phyloP scores from a whole-genome alignment of 1,139 yeast species.

The Sugiyamaella japonica region DNA sequence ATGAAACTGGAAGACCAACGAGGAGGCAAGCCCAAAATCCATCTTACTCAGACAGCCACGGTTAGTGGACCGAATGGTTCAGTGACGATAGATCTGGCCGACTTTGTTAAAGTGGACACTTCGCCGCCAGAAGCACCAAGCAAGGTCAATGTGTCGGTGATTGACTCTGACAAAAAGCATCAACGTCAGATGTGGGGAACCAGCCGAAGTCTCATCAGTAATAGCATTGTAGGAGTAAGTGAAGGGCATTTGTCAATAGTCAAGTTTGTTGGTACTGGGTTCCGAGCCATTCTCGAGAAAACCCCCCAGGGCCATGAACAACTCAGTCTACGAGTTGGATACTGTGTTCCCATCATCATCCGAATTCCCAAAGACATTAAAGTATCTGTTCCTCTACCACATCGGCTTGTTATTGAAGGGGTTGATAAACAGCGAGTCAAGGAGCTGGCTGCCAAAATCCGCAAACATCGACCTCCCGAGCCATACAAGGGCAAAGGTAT shows the following conservation, averaged over 20 bases:
- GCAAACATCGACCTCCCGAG: constrained; percentile 92
- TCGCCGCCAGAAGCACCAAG: constrained; percentile 24
- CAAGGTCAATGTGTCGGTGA: constrained; percentile 55
- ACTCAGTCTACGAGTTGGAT: constrained; percentile 80
- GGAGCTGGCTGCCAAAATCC: constrained; percentile 82
- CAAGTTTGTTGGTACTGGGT: constrained; percentile 95
- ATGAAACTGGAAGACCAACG: constrained; percentile 40
- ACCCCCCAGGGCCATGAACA: constrained; percentile 56
- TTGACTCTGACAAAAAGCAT: constrained; percentile 56
- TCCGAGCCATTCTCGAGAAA: constrained; percentile 73
- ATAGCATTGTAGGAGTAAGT: constrained; percentile 80
- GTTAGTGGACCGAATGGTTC: constrained; percentile 81
- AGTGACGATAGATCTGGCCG: constrained; percentile 65
- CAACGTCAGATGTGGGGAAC: constrained; percentile 98
- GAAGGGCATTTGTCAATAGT: constrained; percentile 90
- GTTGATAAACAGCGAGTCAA: constrained; percentile 83
- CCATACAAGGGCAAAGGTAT: constrained; percentile 99
- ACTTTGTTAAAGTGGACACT: constrained; percentile 55
- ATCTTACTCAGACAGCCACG: constrained; percentile 61
- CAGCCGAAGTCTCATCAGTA: constrained; percentile 71
- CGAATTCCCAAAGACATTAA: constrained; percentile 71
- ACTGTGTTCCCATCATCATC: constrained; percentile 67
- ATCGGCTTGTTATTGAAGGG: constrained; percentile 84
- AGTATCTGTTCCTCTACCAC: constrained; percentile 82
- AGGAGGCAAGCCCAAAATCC: constrained; percentile 60